Base-by-base conservation (phyloP, 306 rosid species). In the Potentilla sterilis region DNA sequence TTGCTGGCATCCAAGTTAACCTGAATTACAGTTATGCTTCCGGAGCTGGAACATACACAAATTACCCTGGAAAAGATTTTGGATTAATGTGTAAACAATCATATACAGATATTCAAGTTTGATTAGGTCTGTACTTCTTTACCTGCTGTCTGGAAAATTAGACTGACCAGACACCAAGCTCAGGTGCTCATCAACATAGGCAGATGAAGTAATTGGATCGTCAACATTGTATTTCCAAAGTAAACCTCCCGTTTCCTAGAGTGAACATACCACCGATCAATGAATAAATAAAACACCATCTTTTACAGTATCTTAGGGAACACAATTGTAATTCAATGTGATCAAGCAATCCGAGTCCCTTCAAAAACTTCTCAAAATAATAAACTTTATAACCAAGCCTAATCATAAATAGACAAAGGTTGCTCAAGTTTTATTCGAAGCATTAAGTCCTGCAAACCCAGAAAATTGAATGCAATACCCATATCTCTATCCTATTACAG, bases 191-290 rank as follows among this genome's bases (percentile, higher is more conserved):
- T 94, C 96, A 21, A 89, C 91, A 69, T 79, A 94, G 19, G 95
- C 92, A 51, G 97, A 94, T 67, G 98, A 83, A 47, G 95, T 88
- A 48, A 94, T 91, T 55, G 98, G 95, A 79, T 87, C 83, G 62
- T 96, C 91, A 58, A 94, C 81, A 81, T 87, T 81, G 86, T 87
- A 81, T 70, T 91, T 83, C 98, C 96, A 94, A 5, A 83, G 76
- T 70, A 86, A 81, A 69, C 80, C 80, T 51, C 97, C 97, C 22
- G 80, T 78, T 46, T 94, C 91, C 98, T 93, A 84, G 62, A 75
- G 69, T 66, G 32, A 70, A 72, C 77, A 73, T 57, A 78, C 62
- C 77, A 80, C 54, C 41, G 28, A 35, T 34, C 68, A 19, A 49
- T 5, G 35, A 69, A 32, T 67, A 6, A 69, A 32, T 12, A 12